A percentile compares a stretch with the other conserved stretches of the same genome.
These are phyloP conservation scores for Mycena leptocephala DNA, from an alignment of 768 basidiomycete genomes.

Conservation along the genomic window DNA sequence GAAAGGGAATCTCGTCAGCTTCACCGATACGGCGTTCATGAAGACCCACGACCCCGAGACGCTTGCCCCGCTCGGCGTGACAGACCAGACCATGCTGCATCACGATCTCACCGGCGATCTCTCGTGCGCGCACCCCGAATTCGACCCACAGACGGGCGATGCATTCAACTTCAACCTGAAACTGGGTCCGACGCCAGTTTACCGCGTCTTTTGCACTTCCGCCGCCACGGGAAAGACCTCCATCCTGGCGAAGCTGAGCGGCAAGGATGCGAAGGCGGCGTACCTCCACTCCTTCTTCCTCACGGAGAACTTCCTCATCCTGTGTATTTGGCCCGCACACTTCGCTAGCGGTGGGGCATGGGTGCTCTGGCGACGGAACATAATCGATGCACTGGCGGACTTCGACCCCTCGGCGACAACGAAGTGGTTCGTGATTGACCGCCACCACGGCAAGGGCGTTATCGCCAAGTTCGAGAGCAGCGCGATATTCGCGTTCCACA, in stretches of 20 bases:
- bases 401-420: slow-evolving; percentile 33
- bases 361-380: slow-evolving; percentile 6
- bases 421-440: slow-evolving; percentile 57
- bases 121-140: slow-evolving; percentile 55
- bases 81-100: slow-evolving; percentile 46
- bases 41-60: slow-evolving; percentile 55
- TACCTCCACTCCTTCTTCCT: slow-evolving; percentile 57
- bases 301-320: slow-evolving; percentile 54
- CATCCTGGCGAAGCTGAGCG: slow-evolving; percentile 16
- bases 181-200: slow-evolving; percentile 44
- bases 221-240: slow-evolving; percentile 43
- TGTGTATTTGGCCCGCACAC: slow-evolving; percentile 53
- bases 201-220: slow-evolving; percentile 54
- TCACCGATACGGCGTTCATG: slow-evolving; percentile 48
- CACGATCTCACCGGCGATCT: slow-evolving; percentile 51
- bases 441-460: slow-evolving; percentile 51
- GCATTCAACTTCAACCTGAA: slow-evolving; percentile 53
- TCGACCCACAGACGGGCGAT: slow-evolving; percentile 53
- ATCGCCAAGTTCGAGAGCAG: slow-evolving; percentile 53
- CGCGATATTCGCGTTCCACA: slow-evolving; percentile 59
- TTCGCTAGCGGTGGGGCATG: slow-evolving; percentile 1
- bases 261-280: slow-evolving; percentile 48
- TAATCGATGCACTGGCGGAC: not conserved
- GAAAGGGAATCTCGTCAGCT: slow-evolving; percentile 41
- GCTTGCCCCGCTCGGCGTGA: slow-evolving; percentile 52